Evolutionary conservation across 129 eudicot species (phyloP).

Genomic region (Pseudognaphalium luteoalbum): DNA sequence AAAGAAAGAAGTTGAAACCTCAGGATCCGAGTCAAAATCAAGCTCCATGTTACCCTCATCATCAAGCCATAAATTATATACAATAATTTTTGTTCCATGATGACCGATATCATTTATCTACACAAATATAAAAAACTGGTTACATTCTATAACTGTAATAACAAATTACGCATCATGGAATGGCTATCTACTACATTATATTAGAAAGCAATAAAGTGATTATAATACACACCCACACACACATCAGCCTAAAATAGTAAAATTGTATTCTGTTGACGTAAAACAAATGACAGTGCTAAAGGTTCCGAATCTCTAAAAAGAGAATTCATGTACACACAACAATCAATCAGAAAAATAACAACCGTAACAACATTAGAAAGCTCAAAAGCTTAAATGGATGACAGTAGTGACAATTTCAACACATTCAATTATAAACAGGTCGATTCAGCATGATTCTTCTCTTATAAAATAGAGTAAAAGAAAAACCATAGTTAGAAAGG

Average conservation of each 20-base stretch:
- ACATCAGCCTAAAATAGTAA: neutral
- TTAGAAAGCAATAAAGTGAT: neutral
- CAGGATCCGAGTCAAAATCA: constrained; percentile 75
- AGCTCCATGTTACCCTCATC: constrained; percentile 74
- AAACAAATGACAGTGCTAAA: neutral
- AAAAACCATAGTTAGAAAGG: neutral
- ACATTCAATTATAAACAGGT: neutral
- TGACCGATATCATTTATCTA: constrained; percentile 71
- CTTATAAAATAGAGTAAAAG: neutral
- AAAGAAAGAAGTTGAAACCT: constrained; percentile 44
- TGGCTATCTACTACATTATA: neutral
- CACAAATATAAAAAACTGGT: constrained; percentile 3
- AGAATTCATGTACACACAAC: neutral
- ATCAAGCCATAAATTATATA: constrained; percentile 77
- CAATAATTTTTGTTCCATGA: constrained; percentile 76
- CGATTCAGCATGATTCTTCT: neutral
- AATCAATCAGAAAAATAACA: neutral
- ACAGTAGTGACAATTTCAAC: neutral
- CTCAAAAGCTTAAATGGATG: neutral
- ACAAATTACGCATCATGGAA: constrained; percentile 4
- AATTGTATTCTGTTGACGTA: neutral
- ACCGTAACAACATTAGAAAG: neutral
- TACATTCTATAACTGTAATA: constrained; percentile 18
- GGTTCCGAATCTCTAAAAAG: neutral
- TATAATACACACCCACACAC: neutral